Conservation (phyloP, 257 asterid species). For the Solanum etuberosum region DNA sequence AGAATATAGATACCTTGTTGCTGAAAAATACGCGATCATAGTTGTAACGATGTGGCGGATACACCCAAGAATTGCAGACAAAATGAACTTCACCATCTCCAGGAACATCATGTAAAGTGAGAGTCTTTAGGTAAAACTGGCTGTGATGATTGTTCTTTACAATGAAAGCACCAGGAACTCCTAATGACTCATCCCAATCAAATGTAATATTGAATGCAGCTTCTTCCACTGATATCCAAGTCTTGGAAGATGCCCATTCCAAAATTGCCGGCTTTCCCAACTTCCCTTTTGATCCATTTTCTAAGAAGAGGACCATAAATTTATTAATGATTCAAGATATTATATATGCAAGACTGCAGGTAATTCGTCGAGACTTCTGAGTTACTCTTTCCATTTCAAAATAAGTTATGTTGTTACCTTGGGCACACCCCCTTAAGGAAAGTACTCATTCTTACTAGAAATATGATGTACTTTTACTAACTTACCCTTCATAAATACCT, state of each 20-base stretch:
- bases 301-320: constrained; percentile 1
- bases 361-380: not conserved
- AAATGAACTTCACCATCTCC: constrained; percentile 51
- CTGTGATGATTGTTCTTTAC: constrained; percentile 55
- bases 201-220: constrained; percentile 33
- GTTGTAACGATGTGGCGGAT: constrained; percentile 51
- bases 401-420: not conserved
- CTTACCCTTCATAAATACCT: not conserved
- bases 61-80: constrained; percentile 83
- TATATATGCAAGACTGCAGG: not conserved
- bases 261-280: constrained; percentile 52
- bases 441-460: not conserved
- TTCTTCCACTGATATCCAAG: constrained; percentile 48
- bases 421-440: not conserved
- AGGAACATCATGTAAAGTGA: constrained; percentile 55
- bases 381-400: not conserved
- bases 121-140: constrained; percentile 60
- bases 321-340: not conserved
- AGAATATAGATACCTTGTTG: constrained; percentile 41
- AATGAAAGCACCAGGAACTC: constrained; percentile 65
- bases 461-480: not conserved
- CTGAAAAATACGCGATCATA: constrained; percentile 61
- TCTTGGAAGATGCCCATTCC: constrained; percentile 49
- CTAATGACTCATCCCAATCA: constrained; percentile 62
- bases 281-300: constrained; percentile 43